Evolutionary conservation across 768 basidiomycete genomes (phyloP), one percentile per base, ranked within the genome.

Genomic region (Floccularia luteovirens): DNA sequence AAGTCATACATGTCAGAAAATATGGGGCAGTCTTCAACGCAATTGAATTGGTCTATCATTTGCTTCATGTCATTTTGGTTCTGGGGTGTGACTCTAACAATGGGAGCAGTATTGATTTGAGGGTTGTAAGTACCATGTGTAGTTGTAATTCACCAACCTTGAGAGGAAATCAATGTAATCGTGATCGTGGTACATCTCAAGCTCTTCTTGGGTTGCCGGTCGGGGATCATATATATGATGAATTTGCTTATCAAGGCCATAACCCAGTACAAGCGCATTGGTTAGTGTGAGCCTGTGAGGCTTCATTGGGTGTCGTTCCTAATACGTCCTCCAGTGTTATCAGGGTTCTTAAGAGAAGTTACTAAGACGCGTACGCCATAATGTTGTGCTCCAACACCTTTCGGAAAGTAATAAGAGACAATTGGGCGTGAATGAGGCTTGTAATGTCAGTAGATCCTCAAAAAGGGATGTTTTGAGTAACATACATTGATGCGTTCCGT

Each of bases 241-340:
- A 53, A 99, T 94, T 49, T 89, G 83, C 49, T 94, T 90, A 67
- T 98, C 91, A 12, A 99, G 67, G 12, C 91, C 94, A 54, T 98
- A 99, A 0, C 93, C 94, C 61, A 94, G 77, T 10, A 98, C 93
- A 34, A 99, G 75, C 1, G 92, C 82, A 50, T 97, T 99, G 13
- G 96, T 98, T 39, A 99, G 61, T 2, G 94, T 92, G n/a, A 99
- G 64, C 19, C 94, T 75, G 52, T 96, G 91, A 3, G 94, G 94
- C 59, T 97, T 96, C 94, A 99, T 99, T 2, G 94, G 94, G 64
- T 99, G 94, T 35, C 85, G 78, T 75, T 96, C 91, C 94, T 98
- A 50, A 28, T 21, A 30, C 31, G 31, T 42, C 19, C 40, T 24
- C 31, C n/a, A n/a, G 31, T 21, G 19, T 5, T 31, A 16, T 24